Evolutionary conservation across 1,284 basidiomycete species (phyloP).

Genomic region (Tilletia horrida): DNA sequence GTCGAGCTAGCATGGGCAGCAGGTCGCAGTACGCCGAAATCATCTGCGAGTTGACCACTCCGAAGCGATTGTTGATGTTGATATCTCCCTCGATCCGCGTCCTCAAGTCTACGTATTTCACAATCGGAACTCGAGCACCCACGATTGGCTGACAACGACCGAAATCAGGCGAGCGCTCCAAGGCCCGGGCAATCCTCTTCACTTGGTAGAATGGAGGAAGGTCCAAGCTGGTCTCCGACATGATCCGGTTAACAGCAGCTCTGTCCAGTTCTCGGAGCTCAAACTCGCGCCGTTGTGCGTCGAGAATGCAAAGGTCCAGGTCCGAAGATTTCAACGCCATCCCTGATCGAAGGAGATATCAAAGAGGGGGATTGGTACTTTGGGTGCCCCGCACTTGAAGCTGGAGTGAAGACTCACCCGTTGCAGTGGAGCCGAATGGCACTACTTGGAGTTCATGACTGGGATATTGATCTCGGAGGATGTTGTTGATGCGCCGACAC

Average conservation of each 20-base stretch:
- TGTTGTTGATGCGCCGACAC: constrained; percentile 26
- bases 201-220: constrained; percentile 38
- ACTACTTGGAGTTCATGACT: constrained; percentile 31
- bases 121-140: constrained; percentile 39
- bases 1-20: constrained; percentile 34
- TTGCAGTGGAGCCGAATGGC: constrained; percentile 46
- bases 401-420: constrained; percentile 18
- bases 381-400: too few species aligned
- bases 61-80: constrained; percentile 49
- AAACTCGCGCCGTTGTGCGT: constrained; percentile 25
- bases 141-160: constrained; percentile 28
- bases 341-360: constrained; percentile 7
- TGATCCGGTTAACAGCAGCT: too few species aligned
- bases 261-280: too few species aligned
- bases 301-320: constrained; percentile 42
- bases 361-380: too few species aligned
- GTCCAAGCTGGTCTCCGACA: constrained; percentile 20
- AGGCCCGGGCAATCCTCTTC: constrained; percentile 25
- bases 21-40: constrained; percentile 40
- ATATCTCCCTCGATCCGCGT: constrained; percentile 35
- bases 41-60: constrained; percentile 38
- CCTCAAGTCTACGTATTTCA: constrained; percentile 37
- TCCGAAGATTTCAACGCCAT: constrained; percentile 36
- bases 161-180: constrained; percentile 22
- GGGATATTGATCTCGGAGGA: constrained; percentile 32